These are phyloP conservation scores for Phallus indusiatus DNA, from an alignment of 768 basidiomycete species.

Conservation along the genomic window DNA sequence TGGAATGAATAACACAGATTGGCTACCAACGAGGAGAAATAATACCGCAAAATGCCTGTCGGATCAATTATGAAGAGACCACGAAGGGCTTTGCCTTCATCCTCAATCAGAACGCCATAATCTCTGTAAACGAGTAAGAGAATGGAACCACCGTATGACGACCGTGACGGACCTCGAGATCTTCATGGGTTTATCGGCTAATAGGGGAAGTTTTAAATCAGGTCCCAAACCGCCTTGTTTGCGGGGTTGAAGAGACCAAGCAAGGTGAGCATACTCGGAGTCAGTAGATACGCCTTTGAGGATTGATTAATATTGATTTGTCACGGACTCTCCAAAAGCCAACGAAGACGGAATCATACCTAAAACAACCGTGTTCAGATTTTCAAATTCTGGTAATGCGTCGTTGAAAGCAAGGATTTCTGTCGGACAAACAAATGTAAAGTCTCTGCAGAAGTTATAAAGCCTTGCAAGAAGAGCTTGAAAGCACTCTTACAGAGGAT, in stretches of 20 bases:
- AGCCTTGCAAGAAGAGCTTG: neutral
- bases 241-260: constrained; percentile 76
- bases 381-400: constrained; percentile 64
- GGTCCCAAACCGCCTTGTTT: constrained; percentile 87
- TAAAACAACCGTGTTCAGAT: constrained; percentile 65
- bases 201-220: constrained; percentile 72
- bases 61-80: constrained; percentile 85
- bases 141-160: constrained; percentile 16
- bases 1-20: neutral
- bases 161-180: constrained; percentile 45
- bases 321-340: neutral
- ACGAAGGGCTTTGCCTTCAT: constrained; percentile 80
- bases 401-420: constrained; percentile 95
- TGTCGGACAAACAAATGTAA: constrained; percentile 89
- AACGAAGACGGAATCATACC: constrained; percentile 34
- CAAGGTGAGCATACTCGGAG: constrained; percentile 80
- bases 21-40: neutral
- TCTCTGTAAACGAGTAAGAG: constrained; percentile 30
- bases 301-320: neutral
- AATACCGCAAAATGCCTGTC: constrained; percentile 59
- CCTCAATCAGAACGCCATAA: constrained; percentile 84
- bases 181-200: constrained; percentile 71
- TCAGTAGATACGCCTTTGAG: constrained; percentile 71
- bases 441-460: constrained; percentile 42
- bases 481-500: constrained; percentile 63